phyloP scores from a whole-genome alignment of 768 basidiomycete species.

The Pleurotus djamor region DNA sequence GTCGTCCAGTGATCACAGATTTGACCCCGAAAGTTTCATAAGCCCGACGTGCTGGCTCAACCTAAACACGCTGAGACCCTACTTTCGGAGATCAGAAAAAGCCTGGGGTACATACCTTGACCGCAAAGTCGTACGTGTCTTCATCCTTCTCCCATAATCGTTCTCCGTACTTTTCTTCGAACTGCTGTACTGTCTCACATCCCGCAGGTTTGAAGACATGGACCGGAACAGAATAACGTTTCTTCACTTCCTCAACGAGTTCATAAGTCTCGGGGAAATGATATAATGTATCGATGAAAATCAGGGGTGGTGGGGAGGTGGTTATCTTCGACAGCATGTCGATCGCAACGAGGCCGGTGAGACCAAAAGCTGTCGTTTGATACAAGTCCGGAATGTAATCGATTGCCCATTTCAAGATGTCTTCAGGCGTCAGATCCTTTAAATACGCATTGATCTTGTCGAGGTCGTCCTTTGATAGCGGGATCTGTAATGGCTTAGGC shows the following conservation, averaged over 20 bases:
- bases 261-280: constrained; percentile 94
- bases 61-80: constrained; percentile 40
- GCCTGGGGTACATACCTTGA: constrained; percentile 61
- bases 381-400: constrained; percentile 75
- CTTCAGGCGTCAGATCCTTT: constrained; percentile 67
- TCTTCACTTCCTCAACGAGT: constrained; percentile 79
- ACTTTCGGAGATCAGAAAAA: neutral
- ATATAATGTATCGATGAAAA: constrained; percentile 96
- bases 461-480: constrained; percentile 58
- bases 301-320: constrained; percentile 68
- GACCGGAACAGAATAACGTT: constrained; percentile 69
- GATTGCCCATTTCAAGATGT: constrained; percentile 86
- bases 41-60: constrained; percentile 89
- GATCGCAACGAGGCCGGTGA: constrained; percentile 90
- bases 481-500: constrained; percentile 49
- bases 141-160: constrained; percentile 89
- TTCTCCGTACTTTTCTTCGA: constrained; percentile 78
- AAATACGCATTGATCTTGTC: constrained; percentile 74
- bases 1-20: constrained; percentile 92
- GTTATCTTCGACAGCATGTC: constrained; percentile 93
- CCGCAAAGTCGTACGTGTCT: constrained; percentile 82
- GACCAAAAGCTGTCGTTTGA: constrained; percentile 96
- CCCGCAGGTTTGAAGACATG: constrained; percentile 79
- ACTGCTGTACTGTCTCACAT: constrained; percentile 65
- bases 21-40: constrained; percentile 78